These are phyloP conservation scores for Cinchona pubescens DNA, from an alignment of 257 asterid genomes.

Conservation along the genomic window DNA sequence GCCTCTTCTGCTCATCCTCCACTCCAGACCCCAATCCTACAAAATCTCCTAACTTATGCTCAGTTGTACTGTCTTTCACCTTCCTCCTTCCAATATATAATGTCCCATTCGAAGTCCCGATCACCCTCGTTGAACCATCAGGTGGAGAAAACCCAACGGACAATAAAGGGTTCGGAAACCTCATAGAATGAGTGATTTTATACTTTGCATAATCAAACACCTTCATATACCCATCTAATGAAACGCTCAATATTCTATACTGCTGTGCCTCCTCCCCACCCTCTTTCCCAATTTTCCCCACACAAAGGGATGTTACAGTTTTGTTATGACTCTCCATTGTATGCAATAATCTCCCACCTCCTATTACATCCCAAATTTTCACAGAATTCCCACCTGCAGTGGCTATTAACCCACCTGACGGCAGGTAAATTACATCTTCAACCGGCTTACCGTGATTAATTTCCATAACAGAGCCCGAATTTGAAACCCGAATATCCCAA, in stretches of 20 bases:
- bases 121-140: conserved; percentile 66
- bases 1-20: conserved; percentile 39
- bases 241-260: conserved; percentile 71
- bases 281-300: conserved; percentile 57
- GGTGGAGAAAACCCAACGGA: conserved; percentile 81
- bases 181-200: conserved; percentile 76
- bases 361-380: conserved; percentile 90
- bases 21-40: conserved; percentile 41
- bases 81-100: conserved; percentile 72
- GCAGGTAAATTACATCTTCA: conserved; percentile 82
- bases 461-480: conserved; percentile 56
- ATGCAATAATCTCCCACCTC: conserved; percentile 82
- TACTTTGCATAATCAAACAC: conserved; percentile 76
- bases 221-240: conserved; percentile 87
- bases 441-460: conserved; percentile 84
- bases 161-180: conserved; percentile 73
- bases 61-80: conserved; percentile 30
- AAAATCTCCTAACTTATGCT: conserved; percentile 25
- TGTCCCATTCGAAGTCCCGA: conserved; percentile 75
- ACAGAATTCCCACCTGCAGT: conserved; percentile 80
- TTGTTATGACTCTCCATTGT: conserved; percentile 93
- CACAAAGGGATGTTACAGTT: conserved; percentile 76
- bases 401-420: conserved; percentile 84
- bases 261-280: conserved; percentile 54
- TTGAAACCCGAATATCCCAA: conserved; percentile 79